These are phyloP conservation scores for Lipomyces yamadae DNA, from an alignment of 805 yeast species.

Conservation along the genomic window DNA sequence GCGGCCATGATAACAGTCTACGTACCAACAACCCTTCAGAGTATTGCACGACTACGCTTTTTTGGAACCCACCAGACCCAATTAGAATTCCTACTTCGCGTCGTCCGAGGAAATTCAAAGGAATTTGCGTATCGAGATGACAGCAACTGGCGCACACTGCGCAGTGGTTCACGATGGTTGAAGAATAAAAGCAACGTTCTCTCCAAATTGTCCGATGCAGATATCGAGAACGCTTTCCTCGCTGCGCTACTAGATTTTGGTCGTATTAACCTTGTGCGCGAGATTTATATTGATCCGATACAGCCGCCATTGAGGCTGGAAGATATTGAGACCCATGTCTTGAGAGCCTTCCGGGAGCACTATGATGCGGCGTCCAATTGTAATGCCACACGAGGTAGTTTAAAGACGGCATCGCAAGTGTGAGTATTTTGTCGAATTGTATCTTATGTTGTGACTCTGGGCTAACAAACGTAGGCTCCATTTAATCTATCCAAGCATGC, in stretches of 20 bases:
- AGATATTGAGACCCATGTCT: slow-evolving; percentile 31
- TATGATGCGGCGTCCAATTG: slow-evolving; percentile 54
- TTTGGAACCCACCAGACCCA: slow-evolving; percentile 31
- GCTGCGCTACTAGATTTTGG: slow-evolving; percentile 35
- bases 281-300: slow-evolving; percentile 24
- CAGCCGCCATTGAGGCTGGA: slow-evolving; percentile 27
- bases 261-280: slow-evolving; percentile 39
- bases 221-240: slow-evolving; percentile 30
- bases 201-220: slow-evolving; percentile 37
- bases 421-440: slow-evolving; percentile 7
- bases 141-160: slow-evolving; percentile 33
- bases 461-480: slow-evolving; percentile 31
- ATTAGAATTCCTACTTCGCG: slow-evolving; percentile 27
- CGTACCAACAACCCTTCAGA: slow-evolving; percentile 28
- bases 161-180: slow-evolving; percentile 33
- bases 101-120: slow-evolving; percentile 31
- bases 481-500: slow-evolving; percentile 28
- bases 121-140: slow-evolving; percentile 37
- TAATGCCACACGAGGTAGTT: slow-evolving; percentile 48
- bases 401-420: slow-evolving; percentile 47
- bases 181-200: slow-evolving; percentile 33
- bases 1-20: slow-evolving; percentile 34
- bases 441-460: neutral
- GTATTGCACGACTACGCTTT: slow-evolving; percentile 27
- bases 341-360: slow-evolving; percentile 49